Base-by-base conservation (phyloP, 371 early-diverging fungal genomes). In the Paraphysoderma sedebokerense region DNA sequence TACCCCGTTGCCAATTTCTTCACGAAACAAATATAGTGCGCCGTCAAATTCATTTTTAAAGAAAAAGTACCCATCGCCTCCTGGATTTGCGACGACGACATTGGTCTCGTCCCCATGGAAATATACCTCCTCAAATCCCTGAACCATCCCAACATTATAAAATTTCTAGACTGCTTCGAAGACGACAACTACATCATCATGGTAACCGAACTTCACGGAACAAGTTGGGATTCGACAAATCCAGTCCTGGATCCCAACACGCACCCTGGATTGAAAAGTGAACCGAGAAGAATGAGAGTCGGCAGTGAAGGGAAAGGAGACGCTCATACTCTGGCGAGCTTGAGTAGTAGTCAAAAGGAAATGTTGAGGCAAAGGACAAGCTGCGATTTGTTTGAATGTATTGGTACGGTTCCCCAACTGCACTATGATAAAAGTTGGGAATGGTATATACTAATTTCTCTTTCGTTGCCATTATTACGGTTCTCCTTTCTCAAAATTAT, bases 371-470 rank as follows among this genome's bases (percentile, higher is more conserved):
- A 29, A 26, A 42, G 51, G 20, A 32, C 32, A 15, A 35, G 38
- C 9, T 51, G 52, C 30, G 54, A 54, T 30, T 46, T 54, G 38
- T 54, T 54, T 39, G 54, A 54, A 33, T 54, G 54, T 22, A 48
- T 54, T 15, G 54, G 45, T 35, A 45, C 33, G 9, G 45, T 37
- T 30, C 6, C 23, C 17, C 9, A 13, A 42, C 41, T n/a, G 22
- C n/a, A 26, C 40, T 19, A 9, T 13, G 12, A 34, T 34, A n/a
- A n/a, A 12, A 34, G 35, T 34, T 12, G 35, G 13, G 35, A n/a
- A 34, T n/a, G 13, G 35, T 15, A 34, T 13, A 13, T 34, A 34
- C 35, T 34, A n/a, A 13, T 13, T 15, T 15, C 35, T n/a, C n/a
- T 34, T 13, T n/a, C n/a, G n/a, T n/a, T n/a, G n/a, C n/a, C n/a